Percentiles rank a stretch among this genome's conserved stretches.
These are phyloP conservation scores for Begonia loranthoides DNA, from an alignment of 306 rosid species.

Conservation along the genomic window DNA sequence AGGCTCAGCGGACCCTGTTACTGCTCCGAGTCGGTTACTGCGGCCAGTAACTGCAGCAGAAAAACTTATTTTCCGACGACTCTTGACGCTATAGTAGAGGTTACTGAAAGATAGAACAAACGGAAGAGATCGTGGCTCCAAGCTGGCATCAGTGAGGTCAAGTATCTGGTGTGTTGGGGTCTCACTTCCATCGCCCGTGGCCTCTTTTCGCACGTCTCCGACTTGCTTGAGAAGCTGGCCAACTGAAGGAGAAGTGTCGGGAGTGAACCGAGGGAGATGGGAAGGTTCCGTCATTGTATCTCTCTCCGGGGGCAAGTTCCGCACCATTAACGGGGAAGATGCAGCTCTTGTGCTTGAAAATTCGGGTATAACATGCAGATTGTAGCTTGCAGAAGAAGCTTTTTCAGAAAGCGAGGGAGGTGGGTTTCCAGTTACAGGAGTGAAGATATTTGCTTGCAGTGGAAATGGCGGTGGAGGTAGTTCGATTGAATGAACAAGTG, in stretches of 20 bases:
- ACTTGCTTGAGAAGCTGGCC: conserved; percentile 70
- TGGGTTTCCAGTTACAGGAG: too few relatives aligned
- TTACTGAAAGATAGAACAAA: conserved; percentile 63
- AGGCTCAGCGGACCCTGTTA: conserved; percentile 17
- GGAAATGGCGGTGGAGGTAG: too few relatives aligned
- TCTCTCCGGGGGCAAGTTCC: conserved; percentile 17
- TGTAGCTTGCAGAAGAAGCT: too few relatives aligned
- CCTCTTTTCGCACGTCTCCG: conserved; percentile 53
- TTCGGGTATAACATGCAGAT: too few relatives aligned
- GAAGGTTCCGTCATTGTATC: conserved; percentile 26
- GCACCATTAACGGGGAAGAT: conserved; percentile 40
- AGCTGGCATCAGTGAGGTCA: conserved; percentile 18
- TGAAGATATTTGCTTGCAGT: too few relatives aligned
- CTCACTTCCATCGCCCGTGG: conserved; percentile 51
- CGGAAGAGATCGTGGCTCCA: conserved; percentile 44
- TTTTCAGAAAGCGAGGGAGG: too few relatives aligned
- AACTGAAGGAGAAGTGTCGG: conserved; percentile 33
- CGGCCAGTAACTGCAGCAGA: conserved; percentile 5
- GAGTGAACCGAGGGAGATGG: conserved; percentile 14
- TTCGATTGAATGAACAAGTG: too few relatives aligned
- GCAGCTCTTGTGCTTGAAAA: too few relatives aligned
- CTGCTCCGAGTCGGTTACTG: conserved; percentile 7
- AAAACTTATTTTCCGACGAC: conserved; percentile 33
- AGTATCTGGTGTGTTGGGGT: conserved; percentile 61
- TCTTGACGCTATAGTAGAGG: conserved; percentile 66